These are phyloP conservation scores for Botrytis squamosa DNA, from an alignment of 2,329 filamentous ascomycete genomes.

Conservation along the genomic window DNA sequence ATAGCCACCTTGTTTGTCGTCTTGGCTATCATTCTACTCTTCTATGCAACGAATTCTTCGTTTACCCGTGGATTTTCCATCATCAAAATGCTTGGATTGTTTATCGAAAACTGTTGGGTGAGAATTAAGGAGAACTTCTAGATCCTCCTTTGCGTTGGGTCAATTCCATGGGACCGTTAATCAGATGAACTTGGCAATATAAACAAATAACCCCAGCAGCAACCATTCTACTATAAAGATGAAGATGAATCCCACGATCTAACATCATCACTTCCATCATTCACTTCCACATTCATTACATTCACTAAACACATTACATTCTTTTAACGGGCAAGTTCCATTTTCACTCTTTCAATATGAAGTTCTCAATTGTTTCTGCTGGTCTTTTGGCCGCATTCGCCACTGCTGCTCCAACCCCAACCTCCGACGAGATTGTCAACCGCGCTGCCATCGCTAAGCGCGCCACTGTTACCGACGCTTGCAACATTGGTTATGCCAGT, in stretches of 20 bases:
- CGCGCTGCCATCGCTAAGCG: constrained; percentile 43
- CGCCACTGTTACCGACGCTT: constrained; percentile 40
- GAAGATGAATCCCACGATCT: not conserved
- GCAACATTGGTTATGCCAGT: constrained; percentile 46
- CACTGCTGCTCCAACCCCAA: constrained; percentile 20
- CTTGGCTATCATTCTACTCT: not conserved
- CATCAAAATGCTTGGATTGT: not conserved
- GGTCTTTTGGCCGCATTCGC: constrained; percentile 18
- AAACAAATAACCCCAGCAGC: not conserved
- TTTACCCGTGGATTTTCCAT: not conserved
- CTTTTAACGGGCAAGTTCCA: not conserved
- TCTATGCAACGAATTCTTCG: not conserved
- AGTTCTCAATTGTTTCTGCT: constrained; percentile 15
- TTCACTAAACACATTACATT: not conserved
- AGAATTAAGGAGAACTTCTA: not conserved
- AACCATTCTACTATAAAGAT: constrained; percentile 9
- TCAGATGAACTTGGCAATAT: constrained; percentile 5
- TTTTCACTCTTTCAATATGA: constrained; percentile 17
- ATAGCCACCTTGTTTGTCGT: not conserved
- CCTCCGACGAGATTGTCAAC: constrained; percentile 1
- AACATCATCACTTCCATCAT: not conserved
- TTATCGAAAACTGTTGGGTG: not conserved
- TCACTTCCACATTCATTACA: constrained; percentile 4
- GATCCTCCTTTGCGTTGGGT: not conserved
- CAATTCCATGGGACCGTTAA: not conserved